A percentile compares a stretch with the other conserved stretches of the same genome.
These are phyloP conservation scores for Persicaria maculosa DNA, from an alignment of 148 eudicot genomes.

Conservation along the genomic window DNA sequence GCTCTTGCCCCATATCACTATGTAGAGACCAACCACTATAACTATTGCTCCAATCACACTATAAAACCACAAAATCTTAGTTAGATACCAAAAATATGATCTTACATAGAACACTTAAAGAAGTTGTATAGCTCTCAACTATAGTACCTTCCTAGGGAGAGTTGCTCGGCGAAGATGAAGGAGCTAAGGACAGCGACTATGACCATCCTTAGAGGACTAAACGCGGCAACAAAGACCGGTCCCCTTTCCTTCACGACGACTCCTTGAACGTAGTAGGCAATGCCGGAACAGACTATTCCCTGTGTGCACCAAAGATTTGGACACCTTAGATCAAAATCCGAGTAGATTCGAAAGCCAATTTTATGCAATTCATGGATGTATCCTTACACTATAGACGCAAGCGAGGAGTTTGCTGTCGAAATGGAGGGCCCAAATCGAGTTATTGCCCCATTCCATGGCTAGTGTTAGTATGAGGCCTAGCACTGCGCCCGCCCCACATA, in stretches of 20 bases:
- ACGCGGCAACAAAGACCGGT: constrained; percentile 77
- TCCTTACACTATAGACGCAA: constrained; percentile 58
- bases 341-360: too few species aligned
- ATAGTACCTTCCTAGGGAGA: constrained; percentile 54
- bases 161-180: constrained; percentile 50
- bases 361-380: too few species aligned
- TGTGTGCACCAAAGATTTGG: constrained; percentile 9
- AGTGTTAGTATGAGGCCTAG: constrained; percentile 48
- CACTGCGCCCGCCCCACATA: constrained; percentile 52
- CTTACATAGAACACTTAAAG: neutral
- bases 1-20: neutral
- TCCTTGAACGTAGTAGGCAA: constrained; percentile 53
- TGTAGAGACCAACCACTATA: neutral
- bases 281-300: constrained; percentile 72
- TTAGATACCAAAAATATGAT: neutral
- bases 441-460: constrained; percentile 37
- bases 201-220: constrained; percentile 67
- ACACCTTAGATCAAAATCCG: neutral
- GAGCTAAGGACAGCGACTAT: constrained; percentile 61
- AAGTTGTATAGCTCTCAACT: too few species aligned
- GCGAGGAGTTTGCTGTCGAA: constrained; percentile 52
- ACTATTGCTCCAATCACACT: neutral
- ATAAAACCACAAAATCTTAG: neutral
- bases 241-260: constrained; percentile 59
- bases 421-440: constrained; percentile 51